Evolutionary conservation across 495 filamentous ascomycete genomes (phyloP).

Genomic region (Lophium mytilinum): DNA sequence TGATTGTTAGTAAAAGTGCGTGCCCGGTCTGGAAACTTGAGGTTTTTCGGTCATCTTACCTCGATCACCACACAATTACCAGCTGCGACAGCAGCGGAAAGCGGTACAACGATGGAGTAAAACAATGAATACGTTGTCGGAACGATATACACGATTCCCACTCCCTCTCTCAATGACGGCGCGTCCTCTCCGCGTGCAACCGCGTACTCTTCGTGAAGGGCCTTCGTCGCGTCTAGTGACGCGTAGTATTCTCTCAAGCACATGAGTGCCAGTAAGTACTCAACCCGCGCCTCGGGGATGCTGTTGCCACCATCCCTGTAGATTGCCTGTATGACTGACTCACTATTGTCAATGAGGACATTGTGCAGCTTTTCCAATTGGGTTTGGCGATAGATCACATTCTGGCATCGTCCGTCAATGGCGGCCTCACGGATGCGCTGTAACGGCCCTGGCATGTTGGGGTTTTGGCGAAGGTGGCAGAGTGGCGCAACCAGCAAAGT

Average conservation of each 20-base stretch:
- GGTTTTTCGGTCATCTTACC: slow-evolving; percentile 26
- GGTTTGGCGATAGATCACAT: slow-evolving; percentile 39
- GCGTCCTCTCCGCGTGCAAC: slow-evolving; percentile 39
- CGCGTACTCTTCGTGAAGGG: slow-evolving; percentile 42
- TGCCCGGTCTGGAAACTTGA: neutral
- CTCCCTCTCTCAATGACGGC: slow-evolving; percentile 20
- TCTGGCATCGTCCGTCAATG: slow-evolving; percentile 42
- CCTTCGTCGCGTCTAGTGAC: slow-evolving; percentile 33
- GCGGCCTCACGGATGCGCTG: slow-evolving; percentile 36
- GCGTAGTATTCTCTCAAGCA: slow-evolving; percentile 40
- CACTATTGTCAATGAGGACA: slow-evolving; percentile 29
- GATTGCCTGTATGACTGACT: slow-evolving; percentile 37
- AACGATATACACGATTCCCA: slow-evolving; percentile 46
- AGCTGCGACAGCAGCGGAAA: slow-evolving; percentile 43
- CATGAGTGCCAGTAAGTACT: slow-evolving; percentile 37
- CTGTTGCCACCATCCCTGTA: slow-evolving; percentile 33
- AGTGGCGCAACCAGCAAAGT: neutral
- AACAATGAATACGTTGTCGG: slow-evolving; percentile 43
- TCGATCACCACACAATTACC: slow-evolving; percentile 48
- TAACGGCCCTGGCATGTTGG: slow-evolving; percentile 27
- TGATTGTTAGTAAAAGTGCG: neutral
- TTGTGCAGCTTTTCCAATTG: slow-evolving; percentile 41
- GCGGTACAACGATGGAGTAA: slow-evolving; percentile 39
- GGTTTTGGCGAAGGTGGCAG: slow-evolving; percentile 9
- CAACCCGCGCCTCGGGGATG: slow-evolving; percentile 36